These are phyloP conservation scores for Curvularia sp. DNA, from an alignment of 2,329 filamentous ascomycete genomes.

Conservation along the genomic window DNA sequence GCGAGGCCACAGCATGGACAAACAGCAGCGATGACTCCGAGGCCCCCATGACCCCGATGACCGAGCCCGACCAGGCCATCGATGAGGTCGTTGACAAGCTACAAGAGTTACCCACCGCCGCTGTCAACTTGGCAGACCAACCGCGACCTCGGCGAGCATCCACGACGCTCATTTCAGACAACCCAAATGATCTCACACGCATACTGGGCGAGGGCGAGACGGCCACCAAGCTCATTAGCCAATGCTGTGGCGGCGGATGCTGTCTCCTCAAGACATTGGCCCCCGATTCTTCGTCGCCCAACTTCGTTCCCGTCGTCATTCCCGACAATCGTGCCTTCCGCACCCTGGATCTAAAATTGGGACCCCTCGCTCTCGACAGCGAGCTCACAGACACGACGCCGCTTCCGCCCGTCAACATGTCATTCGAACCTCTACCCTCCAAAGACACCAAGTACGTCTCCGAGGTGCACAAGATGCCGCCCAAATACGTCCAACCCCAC, in stretches of 20 bases:
- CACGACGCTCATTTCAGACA: slow-evolving; percentile 69
- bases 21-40: slow-evolving; percentile 54
- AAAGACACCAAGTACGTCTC: slow-evolving; percentile 53
- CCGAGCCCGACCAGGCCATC: slow-evolving; percentile 51
- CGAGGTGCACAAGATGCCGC: slow-evolving; percentile 69
- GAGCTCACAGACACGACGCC: slow-evolving; percentile 74
- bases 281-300: slow-evolving; percentile 54
- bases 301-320: slow-evolving; percentile 57
- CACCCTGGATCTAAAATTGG: slow-evolving; percentile 78
- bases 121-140: slow-evolving; percentile 49
- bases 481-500: slow-evolving; percentile 90
- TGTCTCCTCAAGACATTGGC: slow-evolving; percentile 66
- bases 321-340: slow-evolving; percentile 88
- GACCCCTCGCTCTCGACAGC: slow-evolving; percentile 73
- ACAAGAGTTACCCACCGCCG: slow-evolving; percentile 47
- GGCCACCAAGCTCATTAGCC: slow-evolving; percentile 67
- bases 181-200: slow-evolving; percentile 64
- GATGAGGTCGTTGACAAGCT: slow-evolving; percentile 56
- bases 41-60: slow-evolving; percentile 54
- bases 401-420: slow-evolving; percentile 77
- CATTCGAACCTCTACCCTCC: slow-evolving; percentile 66
- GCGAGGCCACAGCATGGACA: slow-evolving; percentile 52
- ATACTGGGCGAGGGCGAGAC: slow-evolving; percentile 63
- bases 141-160: slow-evolving; percentile 66
- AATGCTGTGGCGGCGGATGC: slow-evolving; percentile 70